These are phyloP conservation scores for Avena atlantica DNA, from an alignment of 176 grass and related monocot genomes.

Conservation along the genomic window DNA sequence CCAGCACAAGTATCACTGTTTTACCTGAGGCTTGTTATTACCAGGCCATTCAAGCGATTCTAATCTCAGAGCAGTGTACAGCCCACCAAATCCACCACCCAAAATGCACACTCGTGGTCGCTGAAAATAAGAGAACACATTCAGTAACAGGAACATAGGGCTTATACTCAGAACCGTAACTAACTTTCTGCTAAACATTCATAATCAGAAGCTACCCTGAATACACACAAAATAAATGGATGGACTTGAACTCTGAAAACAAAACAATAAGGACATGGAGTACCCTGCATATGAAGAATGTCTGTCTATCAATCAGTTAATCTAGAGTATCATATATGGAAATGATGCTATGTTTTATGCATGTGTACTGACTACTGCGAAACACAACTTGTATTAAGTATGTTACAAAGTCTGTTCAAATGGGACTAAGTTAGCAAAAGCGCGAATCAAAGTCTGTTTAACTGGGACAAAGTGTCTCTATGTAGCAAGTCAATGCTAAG, in stretches of 20 bases:
- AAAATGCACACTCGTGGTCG: conserved; percentile 84
- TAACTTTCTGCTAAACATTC: background rate
- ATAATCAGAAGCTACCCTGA: background rate
- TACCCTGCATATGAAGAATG: background rate
- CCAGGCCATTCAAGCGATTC: conserved; percentile 93
- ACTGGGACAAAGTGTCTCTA: background rate
- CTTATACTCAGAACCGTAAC: background rate
- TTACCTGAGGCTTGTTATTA: conserved; percentile 94
- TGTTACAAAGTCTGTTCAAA: background rate
- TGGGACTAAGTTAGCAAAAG: background rate
- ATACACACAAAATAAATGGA: background rate
- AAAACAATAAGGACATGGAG: background rate
- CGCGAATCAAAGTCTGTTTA: background rate
- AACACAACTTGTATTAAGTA: background rate
- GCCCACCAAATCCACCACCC: conserved; percentile 94
- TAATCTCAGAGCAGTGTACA: conserved; percentile 96
- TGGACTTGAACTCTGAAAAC: background rate
- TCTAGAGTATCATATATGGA: background rate
- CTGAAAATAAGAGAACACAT: conserved; percentile 49
- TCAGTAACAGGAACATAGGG: conserved; percentile 10
- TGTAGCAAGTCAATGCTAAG: too few species aligned
- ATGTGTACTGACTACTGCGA: background rate
- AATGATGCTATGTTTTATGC: background rate
- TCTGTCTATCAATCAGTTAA: background rate
- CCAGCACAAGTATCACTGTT: background rate